Conservation (phyloP, 176 grass and related monocot genomes). For the Thinopyrum elongatum region DNA sequence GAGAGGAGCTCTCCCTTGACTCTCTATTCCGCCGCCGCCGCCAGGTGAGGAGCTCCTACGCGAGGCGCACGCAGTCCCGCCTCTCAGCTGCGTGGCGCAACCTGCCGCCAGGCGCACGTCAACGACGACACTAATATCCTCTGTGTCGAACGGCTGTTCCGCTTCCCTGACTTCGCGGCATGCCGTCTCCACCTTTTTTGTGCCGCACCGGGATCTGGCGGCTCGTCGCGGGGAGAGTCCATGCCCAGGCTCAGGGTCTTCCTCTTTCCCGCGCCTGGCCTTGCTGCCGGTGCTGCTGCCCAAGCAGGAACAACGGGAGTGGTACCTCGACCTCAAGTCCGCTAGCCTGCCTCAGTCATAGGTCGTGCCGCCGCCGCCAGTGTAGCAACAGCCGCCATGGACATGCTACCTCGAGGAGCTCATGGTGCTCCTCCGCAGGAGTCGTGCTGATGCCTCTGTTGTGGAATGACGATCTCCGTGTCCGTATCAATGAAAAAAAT, state of each 20-base stretch:
- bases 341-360: background rate
- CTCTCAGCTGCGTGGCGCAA: no score
- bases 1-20: no score
- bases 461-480: no score
- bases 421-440: no score
- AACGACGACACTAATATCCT: constrained; percentile 71
- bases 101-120: constrained; percentile 15
- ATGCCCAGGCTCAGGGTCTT: constrained; percentile 74
- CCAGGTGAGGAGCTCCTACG: no score
- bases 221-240: constrained; percentile 31
- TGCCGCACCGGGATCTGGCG: constrained; percentile 8
- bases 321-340: constrained; percentile 59
- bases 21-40: no score
- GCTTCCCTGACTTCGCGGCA: constrained; percentile 58
- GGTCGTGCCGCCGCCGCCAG: background rate
- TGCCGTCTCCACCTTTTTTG: constrained; percentile 63
- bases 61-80: no score
- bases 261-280: constrained; percentile 61
- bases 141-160: constrained; percentile 59
- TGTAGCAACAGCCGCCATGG: no score
- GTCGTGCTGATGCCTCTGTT: no score
- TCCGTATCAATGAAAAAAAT: no score
- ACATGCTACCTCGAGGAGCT: no score
- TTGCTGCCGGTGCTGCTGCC: background rate
- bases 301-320: constrained; percentile 46